A percentile compares a stretch with the other conserved stretches of the same genome.
Conservation (phyloP, 192 early-diverging fungal genomes). For the Umbelopsis sp. region DNA sequence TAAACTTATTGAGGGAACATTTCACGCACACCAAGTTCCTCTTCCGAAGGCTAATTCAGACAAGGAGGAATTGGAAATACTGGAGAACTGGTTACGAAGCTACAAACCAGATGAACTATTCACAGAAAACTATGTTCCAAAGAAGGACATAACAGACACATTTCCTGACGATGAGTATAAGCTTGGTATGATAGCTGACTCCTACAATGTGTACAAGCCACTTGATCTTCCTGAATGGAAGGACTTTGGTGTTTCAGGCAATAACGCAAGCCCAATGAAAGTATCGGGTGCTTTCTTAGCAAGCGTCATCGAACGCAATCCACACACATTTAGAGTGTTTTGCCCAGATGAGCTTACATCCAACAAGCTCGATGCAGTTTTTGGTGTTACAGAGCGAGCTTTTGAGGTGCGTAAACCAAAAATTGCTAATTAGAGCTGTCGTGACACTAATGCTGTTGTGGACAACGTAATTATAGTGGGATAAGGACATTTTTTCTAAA, state of each 20-base stretch:
- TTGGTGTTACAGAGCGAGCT: constrained; percentile 38
- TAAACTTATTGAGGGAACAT: constrained; percentile 40
- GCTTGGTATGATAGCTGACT: constrained; percentile 42
- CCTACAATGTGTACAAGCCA: constrained; percentile 37
- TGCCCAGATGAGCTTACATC: constrained; percentile 46
- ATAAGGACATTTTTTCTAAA: constrained; percentile 22
- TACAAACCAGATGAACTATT: constrained; percentile 44
- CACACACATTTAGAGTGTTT: constrained; percentile 39
- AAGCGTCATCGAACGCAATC: constrained; percentile 33
- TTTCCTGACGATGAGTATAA: constrained; percentile 33
- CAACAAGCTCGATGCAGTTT: constrained; percentile 40
- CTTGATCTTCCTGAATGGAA: constrained; percentile 35
- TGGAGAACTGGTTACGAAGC: constrained; percentile 38
- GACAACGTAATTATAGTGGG: constrained; percentile 22
- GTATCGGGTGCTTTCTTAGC: constrained; percentile 33
- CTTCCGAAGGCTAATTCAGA: constrained; percentile 36
- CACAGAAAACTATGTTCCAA: constrained; percentile 21
- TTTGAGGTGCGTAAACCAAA: constrained; percentile 27
- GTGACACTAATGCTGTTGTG: neutral
- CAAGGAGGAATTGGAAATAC: constrained; percentile 31
- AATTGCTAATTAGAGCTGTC: neutral
- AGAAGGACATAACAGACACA: constrained; percentile 23
- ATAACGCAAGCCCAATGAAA: constrained; percentile 27
- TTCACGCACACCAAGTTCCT: constrained; percentile 45
- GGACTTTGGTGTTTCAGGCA: constrained; percentile 17